Base-by-base conservation (phyloP, 1,139 yeast genomes). In the Sugiyamaella sp. region DNA sequence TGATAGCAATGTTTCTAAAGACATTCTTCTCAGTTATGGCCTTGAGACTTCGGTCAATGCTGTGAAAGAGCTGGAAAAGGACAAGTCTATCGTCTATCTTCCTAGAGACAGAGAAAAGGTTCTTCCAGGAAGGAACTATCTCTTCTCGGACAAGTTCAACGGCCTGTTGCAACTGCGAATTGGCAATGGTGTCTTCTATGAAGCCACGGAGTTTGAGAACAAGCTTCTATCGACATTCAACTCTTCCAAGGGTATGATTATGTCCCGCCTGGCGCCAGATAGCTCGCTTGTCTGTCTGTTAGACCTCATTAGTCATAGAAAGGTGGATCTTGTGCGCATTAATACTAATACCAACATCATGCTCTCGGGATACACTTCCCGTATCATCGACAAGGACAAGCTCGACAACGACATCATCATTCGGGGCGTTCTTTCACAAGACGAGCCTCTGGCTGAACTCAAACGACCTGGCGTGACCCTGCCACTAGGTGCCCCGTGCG, bases 401-500 rank as follows among this genome's bases (percentile, higher is more conserved):
- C 72, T 85, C 4, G 84, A 84, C 46, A 81, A 87, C 65, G 91
- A 86, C 60, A 78, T 86, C 22, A 61, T 66, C 1, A 51, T 68
- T 19, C 56, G 65, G 19, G 60, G 62, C 14, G 54, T 51, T 8
- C 50, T 41, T n/a, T 43, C 47, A 9, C 35, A 17, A 14, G 29
- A 39, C 8, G 32, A 27, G 19, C 32, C 43, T 10, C 8, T 33
- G 1, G 4, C 43, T 9, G 39, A 53, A 10, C 44, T 58, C n/a
- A 32, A 22, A 10, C 53, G 66, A 14, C 61, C 60, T 1, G 32
- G 56, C 2, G 53, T 59, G 9, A 57, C 64, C 0, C 43, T 57
- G 3, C 79, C 86, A 1, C 86, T 91, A 0, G 66, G 76, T 2
- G 71, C 74, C 25, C 82, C 93, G 1, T 84, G 89, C 55, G 79